Conservation (phyloP, 306 rosid genomes). For the Cajanus cajan region DNA sequence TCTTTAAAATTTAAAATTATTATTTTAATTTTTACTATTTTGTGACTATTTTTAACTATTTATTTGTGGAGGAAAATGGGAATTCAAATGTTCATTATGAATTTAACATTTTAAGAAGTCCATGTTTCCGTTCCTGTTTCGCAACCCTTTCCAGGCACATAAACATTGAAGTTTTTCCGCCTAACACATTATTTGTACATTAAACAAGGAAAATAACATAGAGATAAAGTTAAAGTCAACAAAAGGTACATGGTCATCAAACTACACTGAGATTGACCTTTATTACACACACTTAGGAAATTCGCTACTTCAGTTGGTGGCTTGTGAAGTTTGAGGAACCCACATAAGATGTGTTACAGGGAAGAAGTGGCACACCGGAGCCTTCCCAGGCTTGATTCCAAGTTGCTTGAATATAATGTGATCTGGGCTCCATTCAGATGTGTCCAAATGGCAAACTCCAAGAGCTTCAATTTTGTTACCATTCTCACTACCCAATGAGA, state of each 20-base stretch:
- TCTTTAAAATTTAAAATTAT: no score
- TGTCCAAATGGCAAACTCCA: constrained; percentile 62
- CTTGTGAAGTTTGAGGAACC: constrained; percentile 42
- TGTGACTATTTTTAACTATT: no score
- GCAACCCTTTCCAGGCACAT: not conserved
- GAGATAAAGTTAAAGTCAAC: not conserved
- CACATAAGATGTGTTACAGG: constrained; percentile 58
- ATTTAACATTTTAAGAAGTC: not conserved
- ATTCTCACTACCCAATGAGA: constrained; percentile 41
- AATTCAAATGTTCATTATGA: not conserved
- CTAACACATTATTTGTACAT: not conserved
- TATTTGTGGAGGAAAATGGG: no score
- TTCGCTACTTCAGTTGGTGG: constrained; percentile 31
- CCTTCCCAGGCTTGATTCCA: constrained; percentile 40
- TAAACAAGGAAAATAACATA: not conserved
- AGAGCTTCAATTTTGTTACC: constrained; percentile 48
- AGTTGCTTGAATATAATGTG: constrained; percentile 37
- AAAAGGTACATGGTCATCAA: not conserved
- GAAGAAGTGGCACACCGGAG: constrained; percentile 60
- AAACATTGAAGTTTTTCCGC: not conserved
- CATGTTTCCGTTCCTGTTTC: not conserved
- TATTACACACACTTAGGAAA: not conserved
- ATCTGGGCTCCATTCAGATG: constrained; percentile 55
- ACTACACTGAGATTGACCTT: not conserved
- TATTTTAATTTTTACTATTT: no score